Percentiles rank a stretch among this genome's conserved stretches.
Conservation (phyloP, 1,284 basidiomycete species). For the Microstroma glucosiphilum region DNA sequence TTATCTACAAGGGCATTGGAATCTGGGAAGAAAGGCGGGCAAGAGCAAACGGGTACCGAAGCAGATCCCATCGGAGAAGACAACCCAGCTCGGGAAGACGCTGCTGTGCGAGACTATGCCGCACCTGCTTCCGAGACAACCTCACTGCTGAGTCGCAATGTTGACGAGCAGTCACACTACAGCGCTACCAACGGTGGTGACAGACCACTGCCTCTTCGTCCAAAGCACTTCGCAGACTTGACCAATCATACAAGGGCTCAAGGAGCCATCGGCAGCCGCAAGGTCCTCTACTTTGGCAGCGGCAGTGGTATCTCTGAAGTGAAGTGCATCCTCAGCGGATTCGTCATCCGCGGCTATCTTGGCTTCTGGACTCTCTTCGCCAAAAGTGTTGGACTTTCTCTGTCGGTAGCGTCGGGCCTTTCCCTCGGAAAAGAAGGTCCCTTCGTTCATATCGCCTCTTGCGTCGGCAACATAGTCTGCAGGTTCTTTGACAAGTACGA, state of each 20-base stretch:
- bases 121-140: too few species aligned
- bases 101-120: too few species aligned
- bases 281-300: slow-evolving; percentile 61
- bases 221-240: too few species aligned
- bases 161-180: too few species aligned
- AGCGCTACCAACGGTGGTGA: too few species aligned
- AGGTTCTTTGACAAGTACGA: slow-evolving; percentile 65
- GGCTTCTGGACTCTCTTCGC: slow-evolving; percentile 83
- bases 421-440: slow-evolving; percentile 73
- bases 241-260: slow-evolving; percentile 3
- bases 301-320: slow-evolving; percentile 95
- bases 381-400: slow-evolving; percentile 80
- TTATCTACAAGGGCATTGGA: slow-evolving; percentile 13
- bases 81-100: neutral
- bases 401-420: slow-evolving; percentile 56
- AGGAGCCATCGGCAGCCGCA: slow-evolving; percentile 4
- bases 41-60: neutral
- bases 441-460: slow-evolving; percentile 91
- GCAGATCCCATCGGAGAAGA: neutral
- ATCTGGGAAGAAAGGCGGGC: neutral
- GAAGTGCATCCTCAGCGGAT: slow-evolving; percentile 84
- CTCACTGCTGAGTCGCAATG: too few species aligned
- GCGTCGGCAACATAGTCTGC: slow-evolving; percentile 89
- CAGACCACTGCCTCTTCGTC: too few species aligned
- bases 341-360: slow-evolving; percentile 93